Percentiles rank a stretch among this genome's conserved stretches.
Conservation (phyloP, 495 filamentous ascomycete genomes). For the Xylaria telfairii region DNA sequence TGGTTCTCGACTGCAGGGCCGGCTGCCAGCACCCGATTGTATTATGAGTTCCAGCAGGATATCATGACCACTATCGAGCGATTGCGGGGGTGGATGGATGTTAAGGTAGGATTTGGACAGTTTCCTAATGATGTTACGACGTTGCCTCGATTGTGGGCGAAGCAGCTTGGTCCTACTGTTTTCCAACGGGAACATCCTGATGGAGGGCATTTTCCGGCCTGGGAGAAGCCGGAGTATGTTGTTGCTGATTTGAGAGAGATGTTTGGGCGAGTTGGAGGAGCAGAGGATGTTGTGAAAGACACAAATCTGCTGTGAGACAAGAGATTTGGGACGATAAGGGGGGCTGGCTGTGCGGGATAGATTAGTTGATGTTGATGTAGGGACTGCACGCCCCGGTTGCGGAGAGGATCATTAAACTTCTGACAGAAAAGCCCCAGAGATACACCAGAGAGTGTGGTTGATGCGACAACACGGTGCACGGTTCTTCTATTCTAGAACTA, state of each 20-base stretch:
- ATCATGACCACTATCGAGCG: constrained; percentile 27
- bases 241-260: constrained; percentile 56
- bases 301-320: not conserved
- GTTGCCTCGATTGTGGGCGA: constrained; percentile 55
- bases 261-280: constrained; percentile 53
- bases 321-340: not conserved
- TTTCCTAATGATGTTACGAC: constrained; percentile 55
- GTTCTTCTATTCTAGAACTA: no score
- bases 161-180: constrained; percentile 54
- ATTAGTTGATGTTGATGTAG: no score
- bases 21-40: constrained; percentile 59
- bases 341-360: not conserved
- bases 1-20: constrained; percentile 61
- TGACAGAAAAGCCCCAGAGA: not conserved
- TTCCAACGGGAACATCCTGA: constrained; percentile 49
- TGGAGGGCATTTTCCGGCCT: constrained; percentile 65
- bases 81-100: constrained; percentile 33
- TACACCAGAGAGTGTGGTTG: no score
- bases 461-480: no score
- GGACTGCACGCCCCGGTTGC: not conserved
- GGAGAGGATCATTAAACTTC: not conserved
- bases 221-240: constrained; percentile 57
- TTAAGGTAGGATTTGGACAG: constrained; percentile 53
- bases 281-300: constrained; percentile 42
- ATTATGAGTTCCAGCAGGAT: constrained; percentile 54